A percentile compares a stretch with the other conserved stretches of the same genome.
phyloP scores from a whole-genome alignment of 1,284 basidiomycete species.

The Leccinum pachyderme region DNA sequence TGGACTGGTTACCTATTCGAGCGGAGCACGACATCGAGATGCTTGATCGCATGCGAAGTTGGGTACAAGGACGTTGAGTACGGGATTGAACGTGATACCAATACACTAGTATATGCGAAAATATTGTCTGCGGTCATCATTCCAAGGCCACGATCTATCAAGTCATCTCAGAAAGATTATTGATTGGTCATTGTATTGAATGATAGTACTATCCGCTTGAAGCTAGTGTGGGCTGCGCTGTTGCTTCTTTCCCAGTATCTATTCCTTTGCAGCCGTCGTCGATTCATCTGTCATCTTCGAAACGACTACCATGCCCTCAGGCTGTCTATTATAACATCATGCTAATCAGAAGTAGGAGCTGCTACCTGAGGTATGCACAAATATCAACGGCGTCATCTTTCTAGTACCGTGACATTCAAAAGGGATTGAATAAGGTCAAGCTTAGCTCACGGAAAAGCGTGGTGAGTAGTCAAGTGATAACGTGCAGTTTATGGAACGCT shows the following conservation, averaged over 20 bases:
- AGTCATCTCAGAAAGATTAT: too few species aligned
- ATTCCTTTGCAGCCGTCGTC: too few species aligned
- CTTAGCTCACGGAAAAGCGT: slow-evolving; percentile 62
- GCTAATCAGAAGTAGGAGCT: slow-evolving; percentile 37
- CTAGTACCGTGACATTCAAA: slow-evolving; percentile 78
- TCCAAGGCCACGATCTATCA: too few species aligned
- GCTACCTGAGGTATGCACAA: slow-evolving; percentile 41
- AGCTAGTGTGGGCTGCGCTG: too few species aligned
- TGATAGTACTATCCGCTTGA: too few species aligned
- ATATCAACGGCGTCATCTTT: slow-evolving; percentile 65
- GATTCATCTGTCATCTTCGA: slow-evolving; percentile 20
- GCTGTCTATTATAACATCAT: background rate
- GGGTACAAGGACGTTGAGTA: background rate
- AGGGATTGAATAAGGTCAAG: slow-evolving; percentile 73
- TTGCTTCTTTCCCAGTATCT: slow-evolving; percentile 9
- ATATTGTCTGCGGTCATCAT: too few species aligned
- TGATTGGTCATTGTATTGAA: too few species aligned
- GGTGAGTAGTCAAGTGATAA: slow-evolving; percentile 37
- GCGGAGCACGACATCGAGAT: background rate
- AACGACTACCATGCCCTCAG: background rate
- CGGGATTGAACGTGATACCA: too few species aligned
- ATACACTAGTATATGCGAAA: too few species aligned
- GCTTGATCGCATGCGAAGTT: background rate
- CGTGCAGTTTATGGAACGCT: background rate
- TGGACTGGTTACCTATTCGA: background rate